Conservation (phyloP, 2,329 filamentous ascomycete genomes). For the Aspergillus fumigatus region DNA sequence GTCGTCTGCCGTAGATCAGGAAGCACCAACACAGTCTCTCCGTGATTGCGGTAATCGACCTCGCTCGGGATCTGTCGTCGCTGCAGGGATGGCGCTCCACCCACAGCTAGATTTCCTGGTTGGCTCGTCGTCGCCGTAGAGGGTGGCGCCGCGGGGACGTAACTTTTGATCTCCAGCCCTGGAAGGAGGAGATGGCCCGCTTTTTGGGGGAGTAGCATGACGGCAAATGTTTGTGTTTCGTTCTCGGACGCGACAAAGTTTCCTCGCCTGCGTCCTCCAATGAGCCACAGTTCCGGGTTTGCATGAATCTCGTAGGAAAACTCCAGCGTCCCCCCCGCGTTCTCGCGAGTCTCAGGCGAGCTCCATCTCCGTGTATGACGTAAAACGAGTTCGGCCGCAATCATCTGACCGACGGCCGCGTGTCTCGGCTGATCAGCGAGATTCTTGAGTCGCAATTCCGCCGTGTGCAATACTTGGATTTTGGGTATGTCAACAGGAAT, state of each 20-base stretch:
- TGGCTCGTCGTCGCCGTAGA: constrained; percentile 10
- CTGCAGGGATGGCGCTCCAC: constrained; percentile 18
- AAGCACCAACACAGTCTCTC: constrained; percentile 71
- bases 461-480: constrained; percentile 76
- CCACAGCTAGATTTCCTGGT: constrained; percentile 2
- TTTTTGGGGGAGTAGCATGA: constrained; percentile 75
- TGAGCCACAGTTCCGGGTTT: constrained; percentile 71
- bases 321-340: constrained; percentile 52
- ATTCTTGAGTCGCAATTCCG: constrained; percentile 39
- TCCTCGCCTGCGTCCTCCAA: constrained; percentile 75
- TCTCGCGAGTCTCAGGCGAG: constrained; percentile 24
- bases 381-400: constrained; percentile 46
- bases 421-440: constrained; percentile 26
- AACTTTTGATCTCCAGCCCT: constrained; percentile 67
- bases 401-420: constrained; percentile 44
- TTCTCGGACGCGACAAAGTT: constrained; percentile 59
- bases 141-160: constrained; percentile 40
- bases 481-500: constrained; percentile 89
- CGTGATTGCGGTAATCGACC: constrained; percentile 73
- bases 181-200: constrained; percentile 76
- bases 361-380: constrained; percentile 55
- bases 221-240: constrained; percentile 52
- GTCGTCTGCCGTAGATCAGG: constrained; percentile 68
- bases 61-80: constrained; percentile 57
- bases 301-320: constrained; percentile 81